Evolutionary conservation across 176 grass and related monocot genomes (phyloP).

Genomic region (Poa annua): DNA sequence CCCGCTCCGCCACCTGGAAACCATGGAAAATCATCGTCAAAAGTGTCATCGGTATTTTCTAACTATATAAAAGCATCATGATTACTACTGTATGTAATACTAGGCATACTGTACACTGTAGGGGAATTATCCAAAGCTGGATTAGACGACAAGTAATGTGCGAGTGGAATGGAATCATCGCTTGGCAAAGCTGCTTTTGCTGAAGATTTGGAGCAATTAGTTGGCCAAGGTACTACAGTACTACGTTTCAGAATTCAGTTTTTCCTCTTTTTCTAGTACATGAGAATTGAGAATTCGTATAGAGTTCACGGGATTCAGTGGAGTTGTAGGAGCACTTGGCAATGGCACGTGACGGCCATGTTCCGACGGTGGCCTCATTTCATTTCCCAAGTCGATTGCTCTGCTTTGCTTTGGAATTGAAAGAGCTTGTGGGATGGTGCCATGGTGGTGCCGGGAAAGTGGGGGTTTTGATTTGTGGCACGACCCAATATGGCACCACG

Average conservation of each 20-base stretch:
- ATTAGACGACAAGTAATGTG: slow-evolving; percentile 52
- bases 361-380: not conserved
- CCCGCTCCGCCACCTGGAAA: slow-evolving; percentile 79
- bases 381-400: not conserved
- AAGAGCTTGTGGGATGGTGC: not conserved
- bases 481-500: not conserved
- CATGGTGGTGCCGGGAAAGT: slow-evolving; percentile 6
- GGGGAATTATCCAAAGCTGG: slow-evolving; percentile 28
- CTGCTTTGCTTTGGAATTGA: not conserved
- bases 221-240: not conserved
- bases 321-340: not conserved
- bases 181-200: slow-evolving; percentile 25
- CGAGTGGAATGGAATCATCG: not conserved
- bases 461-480: not conserved
- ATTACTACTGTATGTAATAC: not conserved
- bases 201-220: not conserved
- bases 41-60: too few species aligned
- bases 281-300: too few species aligned
- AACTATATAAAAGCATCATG: not conserved
- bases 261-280: too few species aligned
- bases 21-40: too few species aligned
- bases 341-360: not conserved
- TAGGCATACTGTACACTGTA: not conserved
- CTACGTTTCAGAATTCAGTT: too few species aligned
- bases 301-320: not conserved